Base-by-base conservation (phyloP, 2,329 filamentous ascomycete species). In the Colletotrichum destructivum region DNA sequence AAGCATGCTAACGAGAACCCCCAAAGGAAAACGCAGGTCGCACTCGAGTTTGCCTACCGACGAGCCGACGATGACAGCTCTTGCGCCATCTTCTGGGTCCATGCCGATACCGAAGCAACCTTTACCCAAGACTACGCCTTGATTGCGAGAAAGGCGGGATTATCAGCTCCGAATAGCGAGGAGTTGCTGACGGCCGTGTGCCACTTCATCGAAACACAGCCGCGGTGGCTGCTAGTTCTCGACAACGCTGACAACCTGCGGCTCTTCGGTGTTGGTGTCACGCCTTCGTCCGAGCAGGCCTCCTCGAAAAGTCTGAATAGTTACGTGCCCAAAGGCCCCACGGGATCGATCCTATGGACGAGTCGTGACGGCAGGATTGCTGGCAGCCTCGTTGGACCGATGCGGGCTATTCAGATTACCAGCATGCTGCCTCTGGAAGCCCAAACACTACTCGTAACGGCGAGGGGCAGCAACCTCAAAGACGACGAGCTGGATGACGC, bases 41-140 rank as follows among this genome's bases (percentile, higher is more conserved):
- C 49, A 15, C 49, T 52, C 13, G 49, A 52, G 49, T 52, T 52
- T 31, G 49, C 49, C 23, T 52, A 52, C 49, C 13, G 3, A 52
- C 49, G 49, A 18, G 15, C 49, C 49, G 23, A 31, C 12, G 49
- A 51, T 5, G 49, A 51, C 12, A 0, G 12, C 15, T 13, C 21
- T 51, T 51, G 47, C 47, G 21, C 47, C 11, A 23, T 51, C 12
- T 51, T 51, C 47, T 51, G n/a, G 47, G 47, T 51, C 47, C 47
- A 51, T 23, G 47, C 47, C 47, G 47, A 51, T 21, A 51, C 47
- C 47, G 47, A 51, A 23, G 47, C 47, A 2, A 26, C 47, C 3
- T 51, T 51, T 2, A 3, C 21, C 21, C n/a, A 51, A n/a, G 47
- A 51, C n/a, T 51, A 13, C 21, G 12, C 21, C 3, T 51, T 51